Percentiles rank a stretch among this genome's conserved stretches.
Evolutionary conservation across 1,284 basidiomycete genomes (phyloP).

Genomic region (Quambalaria eucalypti): DNA sequence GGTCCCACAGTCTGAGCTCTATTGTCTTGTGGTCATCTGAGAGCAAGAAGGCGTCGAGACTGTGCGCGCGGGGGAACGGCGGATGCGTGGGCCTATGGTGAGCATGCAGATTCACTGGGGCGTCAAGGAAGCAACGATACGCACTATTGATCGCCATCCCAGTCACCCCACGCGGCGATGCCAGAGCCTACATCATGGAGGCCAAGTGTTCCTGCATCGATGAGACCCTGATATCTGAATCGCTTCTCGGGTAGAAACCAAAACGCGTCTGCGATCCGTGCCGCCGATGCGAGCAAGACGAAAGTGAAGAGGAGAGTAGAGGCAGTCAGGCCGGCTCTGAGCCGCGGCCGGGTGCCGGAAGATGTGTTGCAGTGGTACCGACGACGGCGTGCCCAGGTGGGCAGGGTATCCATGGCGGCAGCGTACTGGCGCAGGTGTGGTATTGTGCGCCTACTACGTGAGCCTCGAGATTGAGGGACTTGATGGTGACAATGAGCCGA

Average conservation of each 20-base stretch:
- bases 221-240: constrained; percentile 74
- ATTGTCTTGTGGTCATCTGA: constrained; percentile 64
- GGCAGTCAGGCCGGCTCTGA: no score
- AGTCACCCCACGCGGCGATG: constrained; percentile 83
- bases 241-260: constrained; percentile 50
- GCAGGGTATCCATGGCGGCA: no score
- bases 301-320: not conserved
- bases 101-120: not conserved
- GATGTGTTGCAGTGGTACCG: no score
- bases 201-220: constrained; percentile 72
- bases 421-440: no score
- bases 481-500: no score
- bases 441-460: no score
- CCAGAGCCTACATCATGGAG: constrained; percentile 57
- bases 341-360: no score
- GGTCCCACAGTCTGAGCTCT: constrained; percentile 71
- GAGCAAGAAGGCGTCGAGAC: constrained; percentile 71
- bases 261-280: not conserved
- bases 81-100: no score
- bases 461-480: no score
- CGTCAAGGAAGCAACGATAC: constrained; percentile 48
- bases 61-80: no score
- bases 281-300: not conserved
- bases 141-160: constrained; percentile 90
- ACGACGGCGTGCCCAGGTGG: no score